A percentile compares a stretch with the other conserved stretches of the same genome.
Conservation (phyloP, 73 alveolate genomes). For the Diophrys sp. region DNA sequence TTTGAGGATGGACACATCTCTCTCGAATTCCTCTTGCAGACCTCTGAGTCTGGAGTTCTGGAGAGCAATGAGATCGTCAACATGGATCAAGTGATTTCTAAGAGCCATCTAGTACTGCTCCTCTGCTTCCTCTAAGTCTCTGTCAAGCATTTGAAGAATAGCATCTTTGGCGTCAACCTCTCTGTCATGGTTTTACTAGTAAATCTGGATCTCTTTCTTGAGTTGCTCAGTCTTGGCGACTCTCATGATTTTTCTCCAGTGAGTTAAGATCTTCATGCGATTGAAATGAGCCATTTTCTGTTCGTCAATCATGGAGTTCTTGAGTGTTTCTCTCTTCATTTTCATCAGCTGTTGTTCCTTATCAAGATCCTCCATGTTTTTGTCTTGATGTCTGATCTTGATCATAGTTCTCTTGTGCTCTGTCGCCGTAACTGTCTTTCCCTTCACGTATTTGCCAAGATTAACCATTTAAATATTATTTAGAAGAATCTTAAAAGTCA, state of each 20-base stretch:
- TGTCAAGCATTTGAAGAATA: constrained; percentile 94
- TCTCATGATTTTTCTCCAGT: constrained; percentile 98
- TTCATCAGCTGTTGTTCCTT: constrained; percentile 58
- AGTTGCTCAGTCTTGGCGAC: constrained; percentile 96
- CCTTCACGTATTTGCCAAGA: constrained; percentile 80
- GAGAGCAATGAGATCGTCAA: constrained; percentile 83
- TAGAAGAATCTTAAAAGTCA: background rate
- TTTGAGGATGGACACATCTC: constrained; percentile 85
- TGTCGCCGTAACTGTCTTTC: constrained; percentile 46
- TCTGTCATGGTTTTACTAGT: constrained; percentile 94
- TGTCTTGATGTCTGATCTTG: constrained; percentile 48
- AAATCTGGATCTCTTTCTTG: constrained; percentile 89
- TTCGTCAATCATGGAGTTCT: constrained; percentile 68
- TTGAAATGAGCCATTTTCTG: constrained; percentile 84
- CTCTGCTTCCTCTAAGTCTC: constrained; percentile 97
- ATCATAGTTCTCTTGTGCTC: constrained; percentile 33
- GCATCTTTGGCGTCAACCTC: constrained; percentile 99
- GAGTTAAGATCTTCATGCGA: constrained; percentile 90
- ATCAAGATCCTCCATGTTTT: constrained; percentile 68
- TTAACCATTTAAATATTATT: constrained; percentile 58
- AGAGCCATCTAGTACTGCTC: constrained; percentile 97
- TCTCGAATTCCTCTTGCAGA: constrained; percentile 91
- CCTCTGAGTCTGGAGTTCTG: constrained; percentile 89
- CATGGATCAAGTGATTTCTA: constrained; percentile 92
- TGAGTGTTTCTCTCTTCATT: constrained; percentile 62